These are phyloP conservation scores for Logfia minima DNA, from an alignment of 129 eudicot genomes.

Conservation along the genomic window DNA sequence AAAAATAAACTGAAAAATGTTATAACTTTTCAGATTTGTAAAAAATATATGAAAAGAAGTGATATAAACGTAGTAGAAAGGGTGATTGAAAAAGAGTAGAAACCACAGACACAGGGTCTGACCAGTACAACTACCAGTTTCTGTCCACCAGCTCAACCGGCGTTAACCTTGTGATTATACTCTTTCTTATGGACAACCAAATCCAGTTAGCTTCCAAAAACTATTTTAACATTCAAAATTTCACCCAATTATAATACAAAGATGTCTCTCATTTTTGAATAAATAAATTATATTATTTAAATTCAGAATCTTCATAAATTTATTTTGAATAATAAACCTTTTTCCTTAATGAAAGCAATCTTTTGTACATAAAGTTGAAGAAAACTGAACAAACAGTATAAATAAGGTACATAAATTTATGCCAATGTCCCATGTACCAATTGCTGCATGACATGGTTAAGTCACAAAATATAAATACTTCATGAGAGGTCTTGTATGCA, in stretches of 20 bases:
- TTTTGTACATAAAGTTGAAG: not conserved
- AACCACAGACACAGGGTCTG: slow-evolving; percentile 14
- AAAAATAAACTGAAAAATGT: not conserved
- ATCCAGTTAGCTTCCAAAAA: slow-evolving; percentile 6
- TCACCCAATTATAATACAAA: not conserved
- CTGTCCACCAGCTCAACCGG: slow-evolving; percentile 23
- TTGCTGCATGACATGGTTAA: not conserved
- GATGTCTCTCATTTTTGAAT: not conserved
- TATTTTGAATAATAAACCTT: not conserved
- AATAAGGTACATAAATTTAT: slow-evolving; percentile 12
- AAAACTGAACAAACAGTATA: slow-evolving; percentile 14
- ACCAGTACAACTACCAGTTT: slow-evolving; percentile 16
- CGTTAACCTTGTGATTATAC: slow-evolving; percentile 22
- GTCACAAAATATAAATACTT: not conserved
- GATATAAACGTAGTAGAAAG: not conserved
- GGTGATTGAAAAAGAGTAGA: slow-evolving; percentile 22
- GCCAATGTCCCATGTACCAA: slow-evolving; percentile 21
- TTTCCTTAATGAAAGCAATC: not conserved
- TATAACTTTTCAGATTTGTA: not conserved
- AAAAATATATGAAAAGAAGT: not conserved
- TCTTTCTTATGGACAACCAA: slow-evolving; percentile 14
- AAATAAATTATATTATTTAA: too few relatives aligned
- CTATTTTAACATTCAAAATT: not conserved
- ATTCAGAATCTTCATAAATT: too few relatives aligned
- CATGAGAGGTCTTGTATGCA: slow-evolving; percentile 22